These are phyloP conservation scores for Zasmidium angulare DNA, from an alignment of 2,329 filamentous ascomycete species.

Conservation along the genomic window DNA sequence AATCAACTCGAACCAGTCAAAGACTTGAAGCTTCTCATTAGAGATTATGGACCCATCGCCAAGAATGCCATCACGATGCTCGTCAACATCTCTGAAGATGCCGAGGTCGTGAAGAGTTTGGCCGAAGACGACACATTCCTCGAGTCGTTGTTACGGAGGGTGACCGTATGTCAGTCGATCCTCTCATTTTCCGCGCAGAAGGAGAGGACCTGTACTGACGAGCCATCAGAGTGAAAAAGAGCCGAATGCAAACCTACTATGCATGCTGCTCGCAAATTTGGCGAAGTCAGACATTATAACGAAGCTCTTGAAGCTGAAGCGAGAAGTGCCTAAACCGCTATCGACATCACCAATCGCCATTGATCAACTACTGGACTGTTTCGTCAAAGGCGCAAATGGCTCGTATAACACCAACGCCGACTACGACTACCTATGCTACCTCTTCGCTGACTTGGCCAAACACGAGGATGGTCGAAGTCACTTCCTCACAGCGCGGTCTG, in stretches of 20 bases:
- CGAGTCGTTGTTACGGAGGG: slow-evolving; percentile 67
- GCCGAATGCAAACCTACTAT: slow-evolving; percentile 76
- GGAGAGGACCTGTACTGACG: not conserved
- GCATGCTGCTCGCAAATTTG: slow-evolving; percentile 92
- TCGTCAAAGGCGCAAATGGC: slow-evolving; percentile 85
- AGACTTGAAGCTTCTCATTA: slow-evolving; percentile 81
- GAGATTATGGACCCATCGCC: slow-evolving; percentile 89
- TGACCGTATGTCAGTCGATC: slow-evolving; percentile 67
- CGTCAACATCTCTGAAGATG: slow-evolving; percentile 78
- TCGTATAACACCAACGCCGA: slow-evolving; percentile 80
- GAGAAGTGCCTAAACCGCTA: slow-evolving; percentile 67
- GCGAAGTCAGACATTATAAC: slow-evolving; percentile 75
- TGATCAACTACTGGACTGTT: slow-evolving; percentile 91
- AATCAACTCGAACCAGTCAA: slow-evolving; percentile 75
- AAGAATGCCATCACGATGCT: slow-evolving; percentile 89
- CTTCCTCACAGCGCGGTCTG: slow-evolving; percentile 43
- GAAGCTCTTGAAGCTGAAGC: slow-evolving; percentile 66
- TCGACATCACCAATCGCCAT: slow-evolving; percentile 71
- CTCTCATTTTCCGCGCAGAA: not conserved
- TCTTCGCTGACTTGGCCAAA: slow-evolving; percentile 88
- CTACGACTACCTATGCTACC: slow-evolving; percentile 90
- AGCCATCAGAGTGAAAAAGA: slow-evolving; percentile 65
- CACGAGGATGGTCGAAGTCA: slow-evolving; percentile 65
- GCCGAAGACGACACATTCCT: slow-evolving; percentile 80
- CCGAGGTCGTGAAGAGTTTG: slow-evolving; percentile 70